Evolutionary conservation across 2,329 filamentous ascomycete species (phyloP), one percentile per base, ranked within the genome.

Genomic region (Stagonosporopsis rhizophila): DNA sequence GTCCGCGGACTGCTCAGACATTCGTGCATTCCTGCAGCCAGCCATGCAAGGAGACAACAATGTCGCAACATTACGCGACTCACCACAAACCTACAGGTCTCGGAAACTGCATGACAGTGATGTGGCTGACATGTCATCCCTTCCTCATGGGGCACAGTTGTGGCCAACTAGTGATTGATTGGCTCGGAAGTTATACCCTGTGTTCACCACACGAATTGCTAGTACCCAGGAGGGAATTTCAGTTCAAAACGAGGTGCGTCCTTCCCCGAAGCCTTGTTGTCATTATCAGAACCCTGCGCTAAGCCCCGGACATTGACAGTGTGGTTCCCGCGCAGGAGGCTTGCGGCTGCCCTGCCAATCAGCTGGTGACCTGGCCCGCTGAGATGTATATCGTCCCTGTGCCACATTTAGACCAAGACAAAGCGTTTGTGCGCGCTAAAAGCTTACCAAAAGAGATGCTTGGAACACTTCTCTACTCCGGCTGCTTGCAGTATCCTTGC

Each of bases 41-140:
- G 49, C 54, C 57, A 73, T 72, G 74, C 70, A 76, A 77, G 74
- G 74, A 68, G 62, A 62, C 57, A 59, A 70, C 66, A 71, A 68
- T 66, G 68, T 62, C 57, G 55, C 54, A 42, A 46, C 51, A 42
- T 61, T 60, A 52, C 53, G 46, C 44, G 23, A 56, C 30, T 48
- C 30, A 61, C 50, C 42, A 44, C 50, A 52, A 55, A 64, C 39
- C 47, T 41, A 55, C 65, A 60, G 44, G 62, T 55, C 64, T 59
- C 22, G 41, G 57, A 48, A 53, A 60, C 61, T 44, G 56, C 41
- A 60, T 57, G 58, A 41, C 34, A 41, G 47, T 52, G 32, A 19
- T 64, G 37, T 56, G 41, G 51, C 44, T 58, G 56, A 55, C 57
- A 64, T 66, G 60, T 61, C 60, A 64, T 61, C 59, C 49, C 54